Evolutionary conservation across 2,329 filamentous ascomycete genomes (phyloP).

Genomic region (Leptodontidium sp.): DNA sequence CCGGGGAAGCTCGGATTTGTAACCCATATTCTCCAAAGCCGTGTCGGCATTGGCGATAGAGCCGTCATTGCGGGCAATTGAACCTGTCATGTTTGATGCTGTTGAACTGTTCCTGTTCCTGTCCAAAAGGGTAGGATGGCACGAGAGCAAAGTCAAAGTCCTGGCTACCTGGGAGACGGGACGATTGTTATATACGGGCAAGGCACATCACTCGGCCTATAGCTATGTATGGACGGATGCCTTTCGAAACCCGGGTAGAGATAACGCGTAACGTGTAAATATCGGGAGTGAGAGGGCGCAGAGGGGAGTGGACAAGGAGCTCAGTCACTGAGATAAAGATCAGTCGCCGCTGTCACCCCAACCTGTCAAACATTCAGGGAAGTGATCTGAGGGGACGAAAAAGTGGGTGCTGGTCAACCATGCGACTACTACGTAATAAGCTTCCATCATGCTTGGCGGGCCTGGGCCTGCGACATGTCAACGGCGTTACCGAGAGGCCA

Average conservation of each 20-base stretch:
- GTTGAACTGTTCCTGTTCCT: not conserved
- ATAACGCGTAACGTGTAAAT: conserved; percentile 29
- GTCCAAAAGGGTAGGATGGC: not conserved
- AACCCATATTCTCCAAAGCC: conserved; percentile 59
- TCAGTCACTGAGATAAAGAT: conserved; percentile 21
- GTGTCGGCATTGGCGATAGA: conserved; percentile 32
- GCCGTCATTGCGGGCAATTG: conserved; percentile 31
- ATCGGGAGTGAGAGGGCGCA: conserved; percentile 23
- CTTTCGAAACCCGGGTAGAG: conserved; percentile 13
- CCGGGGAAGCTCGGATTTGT: conserved; percentile 71
- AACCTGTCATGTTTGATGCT: conserved; percentile 8
- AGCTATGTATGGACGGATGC: not conserved
- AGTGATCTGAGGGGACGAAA: conserved; percentile 18
- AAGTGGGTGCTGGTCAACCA: conserved; percentile 24
- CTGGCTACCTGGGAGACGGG: not conserved
- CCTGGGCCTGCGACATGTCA: not conserved
- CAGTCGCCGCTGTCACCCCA: conserved; percentile 35
- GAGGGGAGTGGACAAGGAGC: not conserved
- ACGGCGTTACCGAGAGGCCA: conserved; percentile 18
- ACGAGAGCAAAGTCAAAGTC: conserved; percentile 15
- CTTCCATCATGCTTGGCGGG: conserved; percentile 17
- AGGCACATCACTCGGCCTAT: not conserved
- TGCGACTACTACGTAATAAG: conserved; percentile 30
- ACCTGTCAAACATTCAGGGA: conserved; percentile 34
- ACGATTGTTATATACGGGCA: conserved; percentile 17